These are phyloP conservation scores for Cornus controversa DNA, from an alignment of 148 eudicot species.

Conservation along the genomic window DNA sequence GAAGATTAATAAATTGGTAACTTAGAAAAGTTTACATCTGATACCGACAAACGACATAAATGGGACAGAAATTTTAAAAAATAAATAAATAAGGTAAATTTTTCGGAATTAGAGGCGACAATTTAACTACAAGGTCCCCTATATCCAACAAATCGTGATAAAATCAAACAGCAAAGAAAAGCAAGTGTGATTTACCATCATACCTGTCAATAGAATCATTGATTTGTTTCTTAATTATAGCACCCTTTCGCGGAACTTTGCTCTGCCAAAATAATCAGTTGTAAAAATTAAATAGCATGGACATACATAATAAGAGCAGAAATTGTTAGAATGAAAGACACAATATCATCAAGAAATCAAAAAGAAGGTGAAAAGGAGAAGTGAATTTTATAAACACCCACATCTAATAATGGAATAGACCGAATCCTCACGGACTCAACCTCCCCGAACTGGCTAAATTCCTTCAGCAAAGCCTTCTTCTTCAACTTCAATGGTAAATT, in stretches of 20 bases:
- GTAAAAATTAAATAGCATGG: neutral
- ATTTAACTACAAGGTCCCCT: neutral
- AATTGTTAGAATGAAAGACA: neutral
- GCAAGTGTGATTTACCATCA: constrained; percentile 5
- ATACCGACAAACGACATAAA: neutral
- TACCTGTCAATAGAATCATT: constrained; percentile 38
- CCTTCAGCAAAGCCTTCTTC: constrained; percentile 69
- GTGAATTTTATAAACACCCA: constrained; percentile 28
- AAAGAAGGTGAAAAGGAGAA: neutral
- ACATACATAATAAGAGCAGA: neutral
- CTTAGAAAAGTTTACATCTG: neutral
- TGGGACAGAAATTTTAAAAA: neutral
- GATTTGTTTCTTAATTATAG: neutral
- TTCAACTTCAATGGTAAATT: constrained; percentile 88
- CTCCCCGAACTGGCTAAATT: constrained; percentile 81
- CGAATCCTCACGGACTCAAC: constrained; percentile 86
- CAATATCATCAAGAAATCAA: neutral
- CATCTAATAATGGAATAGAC: constrained; percentile 85
- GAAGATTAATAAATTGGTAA: neutral
- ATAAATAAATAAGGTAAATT: neutral
- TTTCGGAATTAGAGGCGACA: neutral
- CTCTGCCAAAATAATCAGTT: constrained; percentile 32
- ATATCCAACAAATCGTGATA: neutral
- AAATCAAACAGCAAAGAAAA: neutral
- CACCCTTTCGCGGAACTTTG: constrained; percentile 41